Evolutionary conservation across 2,329 filamentous ascomycete genomes (phyloP).

Genomic region (Sclerotinia nivalis): DNA sequence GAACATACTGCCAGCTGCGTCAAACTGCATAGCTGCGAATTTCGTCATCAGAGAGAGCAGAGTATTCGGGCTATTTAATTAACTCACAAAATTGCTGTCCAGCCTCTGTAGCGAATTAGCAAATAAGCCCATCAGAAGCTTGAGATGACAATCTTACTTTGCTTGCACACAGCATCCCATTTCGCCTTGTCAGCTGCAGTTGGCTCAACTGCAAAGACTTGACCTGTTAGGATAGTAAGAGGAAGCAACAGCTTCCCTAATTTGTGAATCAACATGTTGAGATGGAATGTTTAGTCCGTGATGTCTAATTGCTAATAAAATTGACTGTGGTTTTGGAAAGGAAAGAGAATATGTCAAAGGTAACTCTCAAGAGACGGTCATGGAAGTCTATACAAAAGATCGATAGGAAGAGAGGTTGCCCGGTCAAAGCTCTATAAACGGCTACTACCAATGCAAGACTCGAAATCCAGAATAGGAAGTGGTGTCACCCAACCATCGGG

Average conservation of each 20-base stretch:
- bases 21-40: slow-evolving; percentile 3
- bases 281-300: neutral
- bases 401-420: neutral
- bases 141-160: slow-evolving; percentile 1
- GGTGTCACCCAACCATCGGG: no score
- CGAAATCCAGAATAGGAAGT: neutral
- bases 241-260: slow-evolving; percentile 4
- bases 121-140: neutral
- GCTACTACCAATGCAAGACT: neutral
- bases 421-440: neutral
- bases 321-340: neutral
- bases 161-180: slow-evolving; percentile 15
- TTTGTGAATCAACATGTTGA: slow-evolving; percentile 2
- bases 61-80: neutral
- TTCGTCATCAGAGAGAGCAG: slow-evolving; percentile 7
- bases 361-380: slow-evolving; percentile 1
- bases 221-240: slow-evolving; percentile 1
- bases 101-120: slow-evolving; percentile 1
- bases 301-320: neutral
- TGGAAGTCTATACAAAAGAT: slow-evolving; percentile 10
- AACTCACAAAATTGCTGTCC: slow-evolving; percentile 16
- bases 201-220: slow-evolving; percentile 13
- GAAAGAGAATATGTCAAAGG: neutral
- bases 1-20: slow-evolving; percentile 9
- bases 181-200: slow-evolving; percentile 15